Base-by-base conservation (phyloP, 73 alveolate genomes). In the Halteria grandinella region DNA sequence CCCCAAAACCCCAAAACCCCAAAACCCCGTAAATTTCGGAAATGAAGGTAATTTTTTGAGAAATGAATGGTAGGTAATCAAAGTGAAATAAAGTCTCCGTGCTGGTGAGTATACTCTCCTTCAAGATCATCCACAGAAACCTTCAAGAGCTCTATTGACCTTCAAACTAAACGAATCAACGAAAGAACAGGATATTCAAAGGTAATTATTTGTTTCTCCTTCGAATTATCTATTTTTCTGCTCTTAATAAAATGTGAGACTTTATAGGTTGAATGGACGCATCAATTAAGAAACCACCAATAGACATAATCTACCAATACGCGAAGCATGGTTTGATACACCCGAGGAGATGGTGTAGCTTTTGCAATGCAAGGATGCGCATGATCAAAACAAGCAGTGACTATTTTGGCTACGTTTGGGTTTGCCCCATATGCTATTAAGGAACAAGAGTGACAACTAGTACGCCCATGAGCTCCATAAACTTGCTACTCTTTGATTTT, bases 331-430 rank as follows among this genome's bases (percentile, higher is more conserved):
- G 77, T 2, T 44, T 60, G 17, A 1, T 60, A 1, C 77, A 60
- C 43, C 77, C 77, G 6, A 60, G 43, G 28, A 5, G 59, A 17
- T 60, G 77, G 77, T 60, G 77, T 27, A 10, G 45, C 7, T 60
- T 60, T 39, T 60, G 77, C 34, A 49, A 25, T 2, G 43, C 77
- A 2, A 8, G 77, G 23, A 60, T 60, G 77, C 77, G 77, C 18
- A 15, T 60, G 45, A 60, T 60, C 14, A 60, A 60, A 60, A 60
- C 77, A 10, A 4, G 77, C 37, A 5, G 37, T 18, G 77, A 60
- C 25, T 60, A 60, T 39, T 60, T 60, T 37, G 77, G 77, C 25
- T 60, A 60, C 24, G 77, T 60, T 2, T 60, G 77, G 77, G 77
- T 60, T 20, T 60, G 77, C 43, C 77, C 77, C 6, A 59, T 60